Evolutionary conservation across 371 early-diverging fungal species (phyloP).

Genomic region (Rhizopus arrhizus): DNA sequence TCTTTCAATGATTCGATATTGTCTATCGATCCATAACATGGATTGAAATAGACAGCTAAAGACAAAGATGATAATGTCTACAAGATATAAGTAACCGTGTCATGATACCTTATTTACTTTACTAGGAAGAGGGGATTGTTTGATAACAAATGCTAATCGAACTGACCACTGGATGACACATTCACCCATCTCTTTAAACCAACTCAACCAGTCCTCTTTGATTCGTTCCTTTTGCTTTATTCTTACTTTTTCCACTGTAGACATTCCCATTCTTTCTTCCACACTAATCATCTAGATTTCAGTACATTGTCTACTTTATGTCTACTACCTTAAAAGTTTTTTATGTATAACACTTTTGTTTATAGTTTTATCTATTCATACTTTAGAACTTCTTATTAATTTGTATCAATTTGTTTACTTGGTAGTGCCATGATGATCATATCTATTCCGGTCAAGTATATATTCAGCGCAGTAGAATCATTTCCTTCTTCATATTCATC

Average conservation of each 20-base stretch:
- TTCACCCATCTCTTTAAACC: constrained; percentile 37
- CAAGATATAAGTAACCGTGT: background rate
- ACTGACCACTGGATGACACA: constrained; percentile 54
- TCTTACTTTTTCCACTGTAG: too few species aligned
- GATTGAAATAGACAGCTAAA: constrained; percentile 53
- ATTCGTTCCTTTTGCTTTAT: too few species aligned
- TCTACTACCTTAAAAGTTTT: too few species aligned
- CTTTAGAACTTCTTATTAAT: background rate
- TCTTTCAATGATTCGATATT: constrained; percentile 54
- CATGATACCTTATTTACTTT: background rate
- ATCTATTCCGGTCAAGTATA: constrained; percentile 56
- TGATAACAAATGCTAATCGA: constrained; percentile 55
- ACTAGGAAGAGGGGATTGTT: constrained; percentile 70
- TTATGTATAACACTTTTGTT: too few species aligned
- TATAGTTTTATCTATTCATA: too few species aligned
- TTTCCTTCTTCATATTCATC: constrained; percentile 60
- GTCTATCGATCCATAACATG: constrained; percentile 52
- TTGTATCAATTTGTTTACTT: constrained; percentile 32
- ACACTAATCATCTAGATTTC: too few species aligned
- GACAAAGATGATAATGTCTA: constrained; percentile 16
- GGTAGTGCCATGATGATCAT: constrained; percentile 59
- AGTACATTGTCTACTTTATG: too few species aligned
- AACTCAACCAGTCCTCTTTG: constrained; percentile 22
- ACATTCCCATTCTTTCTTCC: too few species aligned
- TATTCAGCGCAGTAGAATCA: constrained; percentile 49